phyloP scores from a whole-genome alignment of 129 eudicot species.

The Pseudognaphalium luteoalbum region DNA sequence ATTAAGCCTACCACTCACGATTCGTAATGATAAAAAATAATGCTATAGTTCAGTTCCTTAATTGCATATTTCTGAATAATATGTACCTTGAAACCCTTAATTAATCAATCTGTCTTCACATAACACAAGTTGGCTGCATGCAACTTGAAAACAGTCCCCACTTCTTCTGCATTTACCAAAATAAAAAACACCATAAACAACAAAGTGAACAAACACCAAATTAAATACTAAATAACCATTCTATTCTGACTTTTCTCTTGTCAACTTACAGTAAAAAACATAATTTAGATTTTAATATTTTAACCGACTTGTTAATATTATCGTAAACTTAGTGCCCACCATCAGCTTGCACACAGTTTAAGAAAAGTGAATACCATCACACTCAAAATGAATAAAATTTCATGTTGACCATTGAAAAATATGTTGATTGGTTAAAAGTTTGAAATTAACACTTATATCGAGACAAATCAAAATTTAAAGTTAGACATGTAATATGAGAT shows the following conservation, averaged over 20 bases:
- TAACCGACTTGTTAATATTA: not conserved
- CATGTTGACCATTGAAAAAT: no score
- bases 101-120: constrained; percentile 21
- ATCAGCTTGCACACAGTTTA: no score
- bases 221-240: not conserved
- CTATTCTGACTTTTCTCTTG: constrained; percentile 28
- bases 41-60: no score
- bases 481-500: no score
- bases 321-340: no score
- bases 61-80: constrained; percentile 13
- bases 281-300: not conserved
- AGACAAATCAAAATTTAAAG: no score
- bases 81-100: constrained; percentile 36
- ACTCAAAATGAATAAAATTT: no score
- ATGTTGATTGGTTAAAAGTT: no score
- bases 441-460: no score
- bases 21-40: not conserved
- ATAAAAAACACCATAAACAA: constrained; percentile 14
- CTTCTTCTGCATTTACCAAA: constrained; percentile 52
- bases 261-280: not conserved
- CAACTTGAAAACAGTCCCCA: constrained; percentile 85
- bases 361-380: no score
- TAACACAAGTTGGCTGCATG: constrained; percentile 64
- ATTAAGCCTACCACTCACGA: not conserved
- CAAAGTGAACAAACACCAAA: not conserved